Conservation (phyloP, 805 yeast species). For the Debaryomyces hansenii region DNA sequence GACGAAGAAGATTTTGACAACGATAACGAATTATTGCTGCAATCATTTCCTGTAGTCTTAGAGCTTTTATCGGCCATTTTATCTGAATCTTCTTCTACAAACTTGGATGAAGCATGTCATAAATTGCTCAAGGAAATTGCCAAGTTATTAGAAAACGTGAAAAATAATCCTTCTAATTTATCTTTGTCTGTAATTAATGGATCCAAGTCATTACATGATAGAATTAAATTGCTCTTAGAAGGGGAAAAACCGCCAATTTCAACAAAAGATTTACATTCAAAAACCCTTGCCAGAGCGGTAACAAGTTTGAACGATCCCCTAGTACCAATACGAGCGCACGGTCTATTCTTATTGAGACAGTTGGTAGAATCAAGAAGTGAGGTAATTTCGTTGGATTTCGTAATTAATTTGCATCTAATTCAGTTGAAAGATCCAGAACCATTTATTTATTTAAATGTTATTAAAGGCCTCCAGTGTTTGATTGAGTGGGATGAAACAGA, state of each 20-base stretch:
- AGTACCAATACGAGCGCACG: conserved; percentile 86
- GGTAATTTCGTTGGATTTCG: conserved; percentile 53
- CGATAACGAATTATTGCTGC: conserved; percentile 10
- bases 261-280: conserved; percentile 33
- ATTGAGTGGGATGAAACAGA: conserved; percentile 42
- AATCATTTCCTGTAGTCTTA: conserved; percentile 27
- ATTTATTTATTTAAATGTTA: conserved; percentile 78
- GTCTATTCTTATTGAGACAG: conserved; percentile 62
- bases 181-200: conserved; percentile 10
- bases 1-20: conserved; percentile 29
- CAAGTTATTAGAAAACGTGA: conserved; percentile 10
- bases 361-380: conserved; percentile 52
- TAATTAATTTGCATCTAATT: conserved; percentile 57
- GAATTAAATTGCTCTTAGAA: conserved; percentile 28
- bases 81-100: conserved; percentile 24
- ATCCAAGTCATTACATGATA: conserved; percentile 23
- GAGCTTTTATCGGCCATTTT: conserved; percentile 39
- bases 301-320: conserved; percentile 70
- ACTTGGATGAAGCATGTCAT: conserved; percentile 28
- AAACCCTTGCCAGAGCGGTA: conserved; percentile 57
- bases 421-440: conserved; percentile 82
- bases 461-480: conserved; percentile 70
- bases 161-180: conserved; percentile 5
- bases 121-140: conserved; percentile 28
- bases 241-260: conserved; percentile 23